Conservation (phyloP, 192 early-diverging fungal genomes). For the Coemansia guatemalensis region DNA sequence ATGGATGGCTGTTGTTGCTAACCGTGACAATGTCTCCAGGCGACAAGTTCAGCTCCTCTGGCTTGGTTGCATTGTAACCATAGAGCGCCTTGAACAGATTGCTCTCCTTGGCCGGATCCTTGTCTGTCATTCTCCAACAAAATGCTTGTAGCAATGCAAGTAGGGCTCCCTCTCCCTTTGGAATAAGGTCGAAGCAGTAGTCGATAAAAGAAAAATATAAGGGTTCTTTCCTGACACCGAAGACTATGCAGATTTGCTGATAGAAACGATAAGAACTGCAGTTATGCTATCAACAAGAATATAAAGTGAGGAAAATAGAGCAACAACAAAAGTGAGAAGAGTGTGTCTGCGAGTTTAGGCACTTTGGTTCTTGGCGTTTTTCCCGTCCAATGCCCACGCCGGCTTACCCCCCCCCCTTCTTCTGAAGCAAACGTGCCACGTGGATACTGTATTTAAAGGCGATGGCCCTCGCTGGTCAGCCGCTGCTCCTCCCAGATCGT, state of each 20-base stretch:
- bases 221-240: background rate
- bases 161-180: constrained; percentile 2
- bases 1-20: constrained; percentile 32
- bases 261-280: background rate
- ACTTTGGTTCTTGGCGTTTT: constrained; percentile 4
- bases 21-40: constrained; percentile 39
- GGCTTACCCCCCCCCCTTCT: background rate
- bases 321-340: constrained; percentile 3
- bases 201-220: background rate
- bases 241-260: background rate
- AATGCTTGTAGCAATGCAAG: too few relatives aligned
- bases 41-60: constrained; percentile 46
- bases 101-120: constrained; percentile 36
- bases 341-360: background rate
- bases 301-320: constrained; percentile 9
- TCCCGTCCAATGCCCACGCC: background rate
- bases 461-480: constrained; percentile 29
- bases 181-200: background rate
- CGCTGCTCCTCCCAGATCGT: constrained; percentile 88
- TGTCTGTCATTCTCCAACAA: constrained; percentile 37
- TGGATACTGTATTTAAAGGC: constrained; percentile 13
- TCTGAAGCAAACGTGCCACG: constrained; percentile 4
- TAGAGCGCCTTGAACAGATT: constrained; percentile 37
- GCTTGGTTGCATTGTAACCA: constrained; percentile 40
- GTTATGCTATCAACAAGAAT: constrained; percentile 9